Evolutionary conservation across 108 stramenopile species (phyloP), one percentile per base, ranked within the genome.

Genomic region (Pseudonitzschia pungens): DNA sequence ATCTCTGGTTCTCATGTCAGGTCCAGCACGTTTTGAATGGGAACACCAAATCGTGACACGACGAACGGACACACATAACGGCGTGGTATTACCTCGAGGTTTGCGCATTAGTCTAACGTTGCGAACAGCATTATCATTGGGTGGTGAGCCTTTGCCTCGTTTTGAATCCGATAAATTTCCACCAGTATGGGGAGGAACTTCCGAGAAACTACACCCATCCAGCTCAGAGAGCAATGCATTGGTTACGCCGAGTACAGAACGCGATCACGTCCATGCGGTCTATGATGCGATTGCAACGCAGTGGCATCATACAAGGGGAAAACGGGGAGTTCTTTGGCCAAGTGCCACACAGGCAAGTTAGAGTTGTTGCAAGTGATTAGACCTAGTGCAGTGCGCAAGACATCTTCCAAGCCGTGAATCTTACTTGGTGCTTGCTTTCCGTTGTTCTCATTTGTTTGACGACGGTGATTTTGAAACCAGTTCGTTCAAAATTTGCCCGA

Each of bases 241-340:
- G 20, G 70, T 72, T 16, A 96, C 96, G 18, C 96, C 96, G 7
- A 81, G 50, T 1, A 92, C 95, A 9, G 99, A 98, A 80, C 67
- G 84, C 73, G 84, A 93, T 70, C 97, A 97, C 73, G 99, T 99
- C 0, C 92, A 96, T 71, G 89, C 88, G 14, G 97, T 99, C 0
- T 99, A 99, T 60, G 93, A 98, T 81, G 96, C 96, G 32, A 97
- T 98, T 70, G 97, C 99, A 14, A 92, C 92, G 12, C 97, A 99
- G 81, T 96, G 97, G 96, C 93, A 97, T 70, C 96, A 96, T 67
- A 99, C 99, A 2, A 84, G 99, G 62, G 95, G 96, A 41, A 96
- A 95, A 80, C 86, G 95, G 31, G 95, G 95, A 58, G 92, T 96
- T 0, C 78, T 97, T 20, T 99, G 99, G 99, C 97, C 96, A n/a